Base-by-base conservation (phyloP, 2,329 filamentous ascomycete genomes). In the Fusarium temperatum region DNA sequence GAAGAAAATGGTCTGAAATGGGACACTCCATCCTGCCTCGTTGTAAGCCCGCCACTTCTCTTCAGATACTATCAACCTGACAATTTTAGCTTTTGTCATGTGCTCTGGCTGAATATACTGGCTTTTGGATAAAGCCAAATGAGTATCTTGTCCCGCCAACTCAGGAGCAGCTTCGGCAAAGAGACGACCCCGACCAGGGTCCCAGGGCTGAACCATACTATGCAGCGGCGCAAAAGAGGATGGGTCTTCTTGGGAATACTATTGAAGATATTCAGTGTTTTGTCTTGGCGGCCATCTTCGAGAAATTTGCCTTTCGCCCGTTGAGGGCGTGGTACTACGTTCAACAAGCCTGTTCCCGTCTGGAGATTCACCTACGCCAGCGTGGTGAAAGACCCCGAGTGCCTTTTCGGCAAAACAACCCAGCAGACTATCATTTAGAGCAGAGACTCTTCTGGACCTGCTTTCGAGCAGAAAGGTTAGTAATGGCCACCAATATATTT, bases 241-340 rank as follows among this genome's bases (percentile, higher is more conserved):
- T 79, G 32, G 77, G 77, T 1, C 32, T 71, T 17, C 61, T 79
- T 3, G 76, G 77, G 0, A 60, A 66, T n/a, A 66, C 63, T 11
- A 60, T 79, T 7, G 36, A 66, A 30, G 77, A 79, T 45, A 78
- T 78, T 4, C 77, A 79, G 38, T 78, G 77, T 38, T 66, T 78
- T 8, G 78, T 74, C 20, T 66, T 76, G 1, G 75, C 77, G 20
- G 63, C 62, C 15, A 67, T 78, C 24, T 77, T 69, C 32, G 75
- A 78, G 45, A 78, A 75, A 42, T 73, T 67, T 39, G 63, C 64
- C 14, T 47, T 78, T 6, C 67, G 76, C 12, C 75, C 74, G 8
- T n/a, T 78, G 22, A 61, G 71, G 30, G 68, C 76, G 15, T 77
- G 72, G 68, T 75, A 73, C 35, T 72, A 74, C 26, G 41, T 78